Evolutionary conservation across 2,329 filamentous ascomycete genomes (phyloP).

Genomic region (Trichoderma arundinaceum): DNA sequence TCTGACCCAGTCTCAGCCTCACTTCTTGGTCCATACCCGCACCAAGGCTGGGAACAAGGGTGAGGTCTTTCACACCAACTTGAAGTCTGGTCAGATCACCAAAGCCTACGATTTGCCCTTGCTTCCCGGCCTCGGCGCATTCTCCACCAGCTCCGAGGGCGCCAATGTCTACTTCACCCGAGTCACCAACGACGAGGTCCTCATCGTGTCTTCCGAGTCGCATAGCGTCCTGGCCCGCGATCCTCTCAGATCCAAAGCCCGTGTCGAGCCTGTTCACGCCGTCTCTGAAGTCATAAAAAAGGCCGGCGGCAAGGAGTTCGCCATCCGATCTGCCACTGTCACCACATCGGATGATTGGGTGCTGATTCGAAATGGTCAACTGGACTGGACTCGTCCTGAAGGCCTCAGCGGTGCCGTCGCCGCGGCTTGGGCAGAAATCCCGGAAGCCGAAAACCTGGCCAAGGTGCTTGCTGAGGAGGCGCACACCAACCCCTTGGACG

Average conservation of each 20-base stretch:
- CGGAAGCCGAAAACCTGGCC: conserved; percentile 73
- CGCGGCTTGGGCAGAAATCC: conserved; percentile 79
- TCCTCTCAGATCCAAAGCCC: conserved; percentile 58
- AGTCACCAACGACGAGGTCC: conserved; percentile 74
- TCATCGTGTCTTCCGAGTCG: conserved; percentile 76
- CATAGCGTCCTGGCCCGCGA: conserved; percentile 78
- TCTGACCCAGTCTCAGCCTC: conserved; percentile 71
- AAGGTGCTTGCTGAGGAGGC: conserved; percentile 85
- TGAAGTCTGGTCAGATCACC: conserved; percentile 70
- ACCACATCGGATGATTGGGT: conserved; percentile 76
- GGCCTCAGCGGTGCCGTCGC: conserved; percentile 79
- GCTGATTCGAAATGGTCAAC: conserved; percentile 79
- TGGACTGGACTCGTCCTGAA: conserved; percentile 82
- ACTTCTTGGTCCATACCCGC: conserved; percentile 84
- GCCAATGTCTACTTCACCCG: conserved; percentile 90
- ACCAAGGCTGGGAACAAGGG: conserved; percentile 76
- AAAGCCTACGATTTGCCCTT: conserved; percentile 82
- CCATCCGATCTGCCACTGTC: conserved; percentile 77
- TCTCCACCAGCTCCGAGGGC: conserved; percentile 77
- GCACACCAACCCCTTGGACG: conserved; percentile 76
- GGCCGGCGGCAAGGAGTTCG: conserved; percentile 66
- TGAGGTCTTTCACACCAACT: conserved; percentile 82
- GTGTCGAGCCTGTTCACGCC: conserved; percentile 64
- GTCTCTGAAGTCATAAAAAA: conserved; percentile 84
- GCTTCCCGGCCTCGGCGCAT: conserved; percentile 71